Percentiles rank a stretch among this genome's conserved stretches.
These are phyloP conservation scores for Trametes polyzona DNA, from an alignment of 1,284 basidiomycete species.

Conservation along the genomic window DNA sequence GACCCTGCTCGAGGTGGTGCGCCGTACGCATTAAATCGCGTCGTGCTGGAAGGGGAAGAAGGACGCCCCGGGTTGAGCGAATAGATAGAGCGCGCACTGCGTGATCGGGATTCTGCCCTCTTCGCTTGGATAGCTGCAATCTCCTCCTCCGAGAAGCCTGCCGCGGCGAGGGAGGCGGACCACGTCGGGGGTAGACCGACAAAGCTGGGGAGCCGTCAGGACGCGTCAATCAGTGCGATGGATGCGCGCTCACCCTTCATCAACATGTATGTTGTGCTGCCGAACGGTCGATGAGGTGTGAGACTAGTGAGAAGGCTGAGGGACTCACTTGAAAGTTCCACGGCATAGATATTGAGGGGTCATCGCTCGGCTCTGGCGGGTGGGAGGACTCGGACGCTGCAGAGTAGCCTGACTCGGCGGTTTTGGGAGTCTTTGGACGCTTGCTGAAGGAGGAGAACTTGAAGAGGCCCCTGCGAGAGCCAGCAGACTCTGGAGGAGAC, in stretches of 20 bases:
- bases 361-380: constrained; percentile 47
- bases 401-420: constrained; percentile 33
- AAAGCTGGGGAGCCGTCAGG: constrained; percentile 45
- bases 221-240: constrained; percentile 1
- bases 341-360: constrained; percentile 67
- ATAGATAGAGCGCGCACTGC: constrained; percentile 31
- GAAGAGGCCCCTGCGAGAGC: constrained; percentile 51
- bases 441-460: constrained; percentile 45
- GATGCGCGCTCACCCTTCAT: constrained; percentile 59
- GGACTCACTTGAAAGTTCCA: constrained; percentile 74
- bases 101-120: constrained; percentile 45
- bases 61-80: constrained; percentile 27
- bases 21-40: constrained; percentile 14
- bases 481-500: constrained; percentile 39
- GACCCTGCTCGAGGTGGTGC: constrained; percentile 22
- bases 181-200: constrained; percentile 75
- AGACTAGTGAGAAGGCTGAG: constrained; percentile 9
- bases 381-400: constrained; percentile 33
- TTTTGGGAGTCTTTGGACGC: constrained; percentile 41
- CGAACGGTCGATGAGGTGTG: background rate
- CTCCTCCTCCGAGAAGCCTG: constrained; percentile 69
- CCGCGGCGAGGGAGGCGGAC: constrained; percentile 59
- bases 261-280: constrained; percentile 79
- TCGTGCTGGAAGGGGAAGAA: constrained; percentile 24
- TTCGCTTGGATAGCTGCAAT: constrained; percentile 63